These are phyloP conservation scores for Fraxinus paxiana DNA, from an alignment of 305 asterid genomes.

Conservation along the genomic window DNA sequence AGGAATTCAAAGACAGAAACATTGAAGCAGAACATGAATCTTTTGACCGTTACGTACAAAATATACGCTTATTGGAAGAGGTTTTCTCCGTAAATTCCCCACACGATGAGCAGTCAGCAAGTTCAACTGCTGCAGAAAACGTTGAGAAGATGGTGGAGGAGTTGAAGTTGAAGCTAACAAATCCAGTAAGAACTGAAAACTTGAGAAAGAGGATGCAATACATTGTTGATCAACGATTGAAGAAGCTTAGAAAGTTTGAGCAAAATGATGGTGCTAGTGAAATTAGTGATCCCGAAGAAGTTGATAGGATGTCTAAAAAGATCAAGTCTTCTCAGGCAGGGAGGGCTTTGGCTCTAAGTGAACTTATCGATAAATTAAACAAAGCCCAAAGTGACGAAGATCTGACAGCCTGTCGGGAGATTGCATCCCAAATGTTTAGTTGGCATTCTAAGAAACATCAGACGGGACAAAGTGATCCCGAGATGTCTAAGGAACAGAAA, in stretches of 20 bases:
- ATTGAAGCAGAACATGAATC: conserved; percentile 69
- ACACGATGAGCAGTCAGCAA: conserved; percentile 28
- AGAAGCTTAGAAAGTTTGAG: conserved; percentile 47
- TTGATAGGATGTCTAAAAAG: conserved; percentile 44
- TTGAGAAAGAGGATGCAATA: conserved; percentile 62
- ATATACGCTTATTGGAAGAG: conserved; percentile 67
- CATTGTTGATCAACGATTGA: conserved; percentile 68
- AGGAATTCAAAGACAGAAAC: conserved; percentile 65
- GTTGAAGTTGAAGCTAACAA: conserved; percentile 57
- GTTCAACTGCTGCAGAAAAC: conserved; percentile 37
- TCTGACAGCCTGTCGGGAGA: conserved; percentile 56
- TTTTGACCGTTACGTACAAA: conserved; percentile 74
- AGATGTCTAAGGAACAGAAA: conserved; percentile 23
- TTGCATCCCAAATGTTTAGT: conserved; percentile 45
- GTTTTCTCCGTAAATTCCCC: conserved; percentile 52
- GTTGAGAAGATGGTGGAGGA: conserved; percentile 32
- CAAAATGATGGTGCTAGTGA: conserved; percentile 30
- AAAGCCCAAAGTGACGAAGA: conserved; percentile 75
- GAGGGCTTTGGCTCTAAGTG: conserved; percentile 40
- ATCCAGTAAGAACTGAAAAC: conserved; percentile 54
- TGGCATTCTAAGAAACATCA: conserved; percentile 25
- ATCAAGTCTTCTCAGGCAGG: conserved; percentile 46
- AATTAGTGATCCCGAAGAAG: conserved; percentile 43
- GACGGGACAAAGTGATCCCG: conserved; percentile 24
- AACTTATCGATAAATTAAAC: conserved; percentile 65